Evolutionary conservation across 345 rosid species (phyloP), one percentile per base, ranked within the genome.

Genomic region (Clausena lansium): DNA sequence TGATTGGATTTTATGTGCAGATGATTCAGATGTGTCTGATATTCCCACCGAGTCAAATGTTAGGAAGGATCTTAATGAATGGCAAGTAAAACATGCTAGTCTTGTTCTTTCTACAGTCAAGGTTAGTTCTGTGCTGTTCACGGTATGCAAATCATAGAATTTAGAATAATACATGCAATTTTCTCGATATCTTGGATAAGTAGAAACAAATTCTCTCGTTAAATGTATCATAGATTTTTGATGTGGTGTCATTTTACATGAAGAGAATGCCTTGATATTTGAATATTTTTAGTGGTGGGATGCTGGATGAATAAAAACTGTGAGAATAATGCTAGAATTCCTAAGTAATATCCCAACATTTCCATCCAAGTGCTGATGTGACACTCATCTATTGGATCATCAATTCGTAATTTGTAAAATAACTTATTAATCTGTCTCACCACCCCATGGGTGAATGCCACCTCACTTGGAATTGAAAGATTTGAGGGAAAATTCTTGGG

Each of bases 61-160:
- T 54, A 83, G 86, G 66, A 83, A 87, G 83, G 94, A 90, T 85
- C 94, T 87, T 74, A 86, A 86, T 0, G 89, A 87, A 67, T 88
- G 88, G 83, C 92, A 90, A 84, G 89, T 76, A 75, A 85, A 85
- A 76, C 94, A 90, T 75, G 92, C 91, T 30, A 81, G 77, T 58
- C 86, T 90, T 20, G 91, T 90, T 10, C 89, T 90, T 63, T 79
- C 82, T 9, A 76, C 88, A 2, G 91, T 90, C 76, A 86, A 87
- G 92, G 94, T 74, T 87, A 57, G 22, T 52, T 70, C 33, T 52
- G 17, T 52, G 61, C 33, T 52, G 35, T 54, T 38, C 24, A 60
- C 10, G 5, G 47, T 75, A n/a, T 10, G 15, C 59, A 8, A 17
- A 4, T 47, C 25, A 50, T 9, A 47, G 36, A 15, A 15, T 28